Evolutionary conservation across 257 asterid species (phyloP).

Genomic region (Solanum medicagineum): DNA sequence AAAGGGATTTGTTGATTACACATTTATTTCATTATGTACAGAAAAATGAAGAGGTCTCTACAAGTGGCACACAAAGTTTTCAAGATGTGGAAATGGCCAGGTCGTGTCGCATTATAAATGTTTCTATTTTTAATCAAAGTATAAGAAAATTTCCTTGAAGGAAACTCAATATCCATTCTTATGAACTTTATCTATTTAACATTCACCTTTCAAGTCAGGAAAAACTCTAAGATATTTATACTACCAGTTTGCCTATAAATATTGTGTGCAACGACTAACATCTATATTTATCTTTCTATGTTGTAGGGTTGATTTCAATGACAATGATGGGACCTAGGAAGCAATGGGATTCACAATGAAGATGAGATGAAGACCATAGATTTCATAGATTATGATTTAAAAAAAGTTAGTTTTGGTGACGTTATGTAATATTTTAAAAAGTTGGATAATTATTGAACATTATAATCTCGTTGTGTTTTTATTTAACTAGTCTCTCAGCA

Average conservation of each 20-base stretch:
- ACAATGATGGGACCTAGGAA: not conserved
- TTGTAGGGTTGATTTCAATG: not conserved
- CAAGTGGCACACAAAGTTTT: not conserved
- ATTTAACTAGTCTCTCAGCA: not conserved
- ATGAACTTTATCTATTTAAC: not conserved
- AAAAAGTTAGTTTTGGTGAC: not conserved
- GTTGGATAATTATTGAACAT: not conserved
- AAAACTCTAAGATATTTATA: not conserved
- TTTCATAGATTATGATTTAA: not conserved
- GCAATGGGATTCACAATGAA: not conserved
- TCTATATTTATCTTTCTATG: not conserved
- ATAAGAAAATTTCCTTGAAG: not conserved
- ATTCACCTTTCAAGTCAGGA: not conserved
- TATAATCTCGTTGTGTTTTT: not conserved
- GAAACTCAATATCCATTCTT: not conserved
- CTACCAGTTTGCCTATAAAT: not conserved
- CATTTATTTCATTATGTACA: not conserved
- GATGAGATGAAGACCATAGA: not conserved
- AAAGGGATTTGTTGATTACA: not conserved
- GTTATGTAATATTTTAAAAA: not conserved
- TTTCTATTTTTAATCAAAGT: not conserved
- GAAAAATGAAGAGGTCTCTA: not conserved
- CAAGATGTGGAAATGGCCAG: not conserved
- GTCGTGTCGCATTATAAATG: not conserved
- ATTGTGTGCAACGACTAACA: not conserved